Evolutionary conservation across 495 filamentous ascomycete species (phyloP), one percentile per base, ranked within the genome.

Genomic region (Podospora comata): DNA sequence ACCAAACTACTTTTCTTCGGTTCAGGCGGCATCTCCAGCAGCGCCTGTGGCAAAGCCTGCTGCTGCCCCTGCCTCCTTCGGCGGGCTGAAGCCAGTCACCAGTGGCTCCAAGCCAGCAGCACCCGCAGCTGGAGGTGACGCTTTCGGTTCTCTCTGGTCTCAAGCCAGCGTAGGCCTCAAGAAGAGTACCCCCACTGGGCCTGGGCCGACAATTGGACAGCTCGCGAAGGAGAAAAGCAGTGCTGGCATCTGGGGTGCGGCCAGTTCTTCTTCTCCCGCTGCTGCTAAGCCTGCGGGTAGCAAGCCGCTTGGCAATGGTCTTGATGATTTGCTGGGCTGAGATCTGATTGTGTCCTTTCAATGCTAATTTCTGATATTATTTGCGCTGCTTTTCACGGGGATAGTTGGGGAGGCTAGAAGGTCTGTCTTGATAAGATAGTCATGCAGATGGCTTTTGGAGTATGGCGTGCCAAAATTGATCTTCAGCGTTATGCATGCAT

Each of bases 201-300:
- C 85, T 1, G 87, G 84, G 67, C 91, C 91, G 69, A 90, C 92
- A 7, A 87, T 99, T 70, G 93, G 92, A 23, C 92, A 94, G 75
- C 90, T 99, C 81, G 94, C 93, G 57, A 97, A 97, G 82, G 91
- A 97, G 78, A 97, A 97, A 82, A 92, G 92, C 54, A 93, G 88
- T 76, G 92, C 92, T 2, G 93, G 94, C 2, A 92, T 99, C 72
- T 99, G 96, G 93, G 95, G 95, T 48, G 70, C 73, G 2, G 39
- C 76, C 55, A 65, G 70, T 0, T 23, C 73, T 5, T 62, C 72
- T 3, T n/a, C 69, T 32, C 30, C 68, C 5, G 23, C 60, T 19
- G 64, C 69, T 1, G 20, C 54, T 16, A 48, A 48, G 9, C 39
- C 39, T 18, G 39, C 39, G 3, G 68, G 62, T 27, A 69, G 48